Evolutionary conservation across 768 basidiomycete species (phyloP).

Genomic region (Coprinellus micaceus): DNA sequence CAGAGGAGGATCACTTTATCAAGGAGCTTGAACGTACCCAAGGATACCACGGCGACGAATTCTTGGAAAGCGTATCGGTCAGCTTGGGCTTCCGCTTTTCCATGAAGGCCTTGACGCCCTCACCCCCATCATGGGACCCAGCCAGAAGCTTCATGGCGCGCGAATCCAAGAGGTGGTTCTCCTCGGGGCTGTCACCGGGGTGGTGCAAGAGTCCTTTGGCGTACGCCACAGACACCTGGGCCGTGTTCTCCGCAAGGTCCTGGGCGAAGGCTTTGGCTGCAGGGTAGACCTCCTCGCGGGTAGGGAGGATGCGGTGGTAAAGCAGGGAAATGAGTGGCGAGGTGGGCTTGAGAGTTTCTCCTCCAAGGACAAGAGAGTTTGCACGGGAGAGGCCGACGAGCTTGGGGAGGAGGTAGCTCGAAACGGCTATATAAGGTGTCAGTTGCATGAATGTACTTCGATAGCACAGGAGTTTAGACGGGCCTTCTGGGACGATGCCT

Average conservation of each 20-base stretch:
- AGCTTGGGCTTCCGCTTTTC: constrained; percentile 45
- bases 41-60: constrained; percentile 42
- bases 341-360: constrained; percentile 38
- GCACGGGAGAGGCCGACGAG: constrained; percentile 52
- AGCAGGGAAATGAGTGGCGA: constrained; percentile 42
- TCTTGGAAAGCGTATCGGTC: constrained; percentile 39
- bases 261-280: constrained; percentile 48
- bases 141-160: constrained; percentile 40
- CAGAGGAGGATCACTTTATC: not conserved
- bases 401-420: constrained; percentile 48
- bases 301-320: constrained; percentile 46
- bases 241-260: constrained; percentile 49
- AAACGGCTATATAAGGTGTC: constrained; percentile 22
- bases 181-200: constrained; percentile 47
- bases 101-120: constrained; percentile 47
- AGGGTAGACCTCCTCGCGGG: constrained; percentile 50
- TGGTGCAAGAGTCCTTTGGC: constrained; percentile 51
- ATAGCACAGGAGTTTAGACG: not conserved
- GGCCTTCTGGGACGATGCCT: constrained; percentile 52
- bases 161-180: constrained; percentile 53
- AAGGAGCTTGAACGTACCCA: constrained; percentile 38
- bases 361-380: constrained; percentile 47
- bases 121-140: constrained; percentile 37
- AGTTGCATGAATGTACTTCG: too few species aligned
- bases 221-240: constrained; percentile 47